These are phyloP conservation scores for Crithidia thermophila DNA, from an alignment of 208 protist genomes.

Conservation along the genomic window DNA sequence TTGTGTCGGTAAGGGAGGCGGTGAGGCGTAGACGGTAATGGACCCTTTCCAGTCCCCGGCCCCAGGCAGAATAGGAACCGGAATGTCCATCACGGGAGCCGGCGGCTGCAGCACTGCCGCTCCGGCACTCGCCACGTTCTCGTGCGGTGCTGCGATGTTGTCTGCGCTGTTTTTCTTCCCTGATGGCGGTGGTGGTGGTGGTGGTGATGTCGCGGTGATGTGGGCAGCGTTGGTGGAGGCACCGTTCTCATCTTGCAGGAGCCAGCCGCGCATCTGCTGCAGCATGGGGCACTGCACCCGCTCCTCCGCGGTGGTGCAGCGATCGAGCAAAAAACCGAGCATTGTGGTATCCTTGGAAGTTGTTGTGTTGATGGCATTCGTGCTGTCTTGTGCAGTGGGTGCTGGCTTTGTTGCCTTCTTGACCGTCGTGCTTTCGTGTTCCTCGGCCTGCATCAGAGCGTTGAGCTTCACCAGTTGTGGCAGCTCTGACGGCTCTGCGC, in stretches of 20 bases:
- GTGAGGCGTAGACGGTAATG: slow-evolving; percentile 9
- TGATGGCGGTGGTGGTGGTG: neutral
- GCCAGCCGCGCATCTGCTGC: slow-evolving; percentile 17
- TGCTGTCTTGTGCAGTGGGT: neutral
- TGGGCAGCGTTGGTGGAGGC: neutral
- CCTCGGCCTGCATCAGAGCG: slow-evolving; percentile 16
- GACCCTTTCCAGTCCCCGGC: slow-evolving; percentile 32
- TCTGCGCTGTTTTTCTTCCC: neutral
- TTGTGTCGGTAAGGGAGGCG: neutral
- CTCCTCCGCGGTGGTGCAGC: slow-evolving; percentile 17
- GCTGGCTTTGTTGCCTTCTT: neutral
- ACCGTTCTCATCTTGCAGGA: slow-evolving; percentile 4
- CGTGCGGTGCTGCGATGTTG: neutral
- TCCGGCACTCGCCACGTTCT: neutral
- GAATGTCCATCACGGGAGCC: slow-evolving; percentile 14
- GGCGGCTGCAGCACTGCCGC: neutral
- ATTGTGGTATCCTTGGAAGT: neutral
- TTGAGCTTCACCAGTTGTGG: slow-evolving; percentile 21
- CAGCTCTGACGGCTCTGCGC: slow-evolving; percentile 18
- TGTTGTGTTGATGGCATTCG: neutral
- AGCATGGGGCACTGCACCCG: slow-evolving; percentile 18
- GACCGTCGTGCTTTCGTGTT: slow-evolving; percentile 2
- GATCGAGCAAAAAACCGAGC: slow-evolving; percentile 22
- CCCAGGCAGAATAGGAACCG: slow-evolving; percentile 38
- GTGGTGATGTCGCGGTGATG: neutral